Evolutionary conservation across 2,329 filamentous ascomycete species (phyloP), one percentile per base, ranked within the genome.

Genomic region (Cladosporium phlei): DNA sequence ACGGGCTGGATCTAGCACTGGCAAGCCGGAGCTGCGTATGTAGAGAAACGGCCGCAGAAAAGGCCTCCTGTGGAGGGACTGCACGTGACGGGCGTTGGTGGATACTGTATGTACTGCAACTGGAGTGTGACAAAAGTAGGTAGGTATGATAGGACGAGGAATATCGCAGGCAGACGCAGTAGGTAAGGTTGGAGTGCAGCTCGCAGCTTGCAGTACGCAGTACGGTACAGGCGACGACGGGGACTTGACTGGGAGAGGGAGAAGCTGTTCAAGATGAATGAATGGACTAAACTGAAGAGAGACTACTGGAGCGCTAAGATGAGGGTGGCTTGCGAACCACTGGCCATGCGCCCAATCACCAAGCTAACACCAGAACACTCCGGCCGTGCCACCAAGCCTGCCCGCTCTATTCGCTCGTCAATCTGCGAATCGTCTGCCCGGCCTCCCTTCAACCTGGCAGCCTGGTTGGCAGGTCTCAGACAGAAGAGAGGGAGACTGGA

Each of bases 381-480:
- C 21, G 32, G 22, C 40, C 32, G 16, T 14, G 24, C 40, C 24
- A 20, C 30, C 10, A 21, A n/a, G n/a, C n/a, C n/a, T n/a, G 28
- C 25, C 38, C 27, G 39, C 25, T 22, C 29, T 11, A 27, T n/a
- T 16, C 20, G 35, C 21, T 22, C 17, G 35, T 38, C 35, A 20
- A 32, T 32, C 20, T 43, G 17, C 38, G 20, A 7, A n/a, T 5
- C 38, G 25, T 16, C 20, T 42, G 12, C 21, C 27, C 38, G 27
- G 35, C 38, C 19, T 30, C 19, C 11, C 17, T 5, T 22, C 12
- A n/a, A n/a, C n/a, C 12, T 33, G 30, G 30, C 30, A 16, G 30
- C 9, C n/a, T n/a, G n/a, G n/a, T n/a, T 43, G 39, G 39, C 39
- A 43, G 39, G 39, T 34, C 39, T 43, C 39, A 43, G n/a, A 20